Conservation (phyloP, 177 flowering plant species). For the Vitis hybrid region DNA sequence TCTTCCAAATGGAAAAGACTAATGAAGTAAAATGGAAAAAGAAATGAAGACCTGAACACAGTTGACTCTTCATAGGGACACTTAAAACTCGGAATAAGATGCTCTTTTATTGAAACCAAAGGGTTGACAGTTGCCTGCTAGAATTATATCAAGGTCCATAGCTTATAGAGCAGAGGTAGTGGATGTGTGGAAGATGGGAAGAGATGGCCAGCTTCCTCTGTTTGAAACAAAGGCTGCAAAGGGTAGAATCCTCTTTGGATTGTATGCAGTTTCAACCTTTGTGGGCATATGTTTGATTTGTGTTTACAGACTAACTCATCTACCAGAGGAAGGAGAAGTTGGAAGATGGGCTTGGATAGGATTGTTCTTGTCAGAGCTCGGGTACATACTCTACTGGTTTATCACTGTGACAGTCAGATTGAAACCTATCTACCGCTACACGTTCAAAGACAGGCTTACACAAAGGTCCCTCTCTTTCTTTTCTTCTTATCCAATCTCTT, state of each 20-base stretch:
- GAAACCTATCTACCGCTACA: slow-evolving; percentile 21
- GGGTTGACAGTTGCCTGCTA: no score
- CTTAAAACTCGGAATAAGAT: no score
- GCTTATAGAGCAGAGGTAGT: no score
- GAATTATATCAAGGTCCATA: no score
- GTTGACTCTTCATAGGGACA: no score
- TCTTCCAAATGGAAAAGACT: no score
- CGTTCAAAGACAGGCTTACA: slow-evolving; percentile 35
- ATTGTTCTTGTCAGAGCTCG: slow-evolving; percentile 25
- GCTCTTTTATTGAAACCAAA: no score
- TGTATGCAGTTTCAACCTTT: slow-evolving; percentile 21
- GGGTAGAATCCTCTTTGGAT: not conserved
- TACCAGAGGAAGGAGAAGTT: slow-evolving; percentile 12
- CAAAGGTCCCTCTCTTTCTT: no score
- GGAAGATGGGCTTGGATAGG: slow-evolving; percentile 20
- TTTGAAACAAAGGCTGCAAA: slow-evolving; percentile 4
- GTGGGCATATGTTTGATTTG: slow-evolving; percentile 25
- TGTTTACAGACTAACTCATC: slow-evolving; percentile 22
- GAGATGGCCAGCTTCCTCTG: not conserved
- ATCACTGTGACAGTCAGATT: slow-evolving; percentile 28
- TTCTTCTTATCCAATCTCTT: no score
- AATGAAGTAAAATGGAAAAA: no score
- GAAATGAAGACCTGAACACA: no score
- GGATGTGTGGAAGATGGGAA: not conserved
- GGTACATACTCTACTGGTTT: slow-evolving; percentile 37